Evolutionary conservation across 495 filamentous ascomycete species (phyloP).

Genomic region (Neurospora sp.): DNA sequence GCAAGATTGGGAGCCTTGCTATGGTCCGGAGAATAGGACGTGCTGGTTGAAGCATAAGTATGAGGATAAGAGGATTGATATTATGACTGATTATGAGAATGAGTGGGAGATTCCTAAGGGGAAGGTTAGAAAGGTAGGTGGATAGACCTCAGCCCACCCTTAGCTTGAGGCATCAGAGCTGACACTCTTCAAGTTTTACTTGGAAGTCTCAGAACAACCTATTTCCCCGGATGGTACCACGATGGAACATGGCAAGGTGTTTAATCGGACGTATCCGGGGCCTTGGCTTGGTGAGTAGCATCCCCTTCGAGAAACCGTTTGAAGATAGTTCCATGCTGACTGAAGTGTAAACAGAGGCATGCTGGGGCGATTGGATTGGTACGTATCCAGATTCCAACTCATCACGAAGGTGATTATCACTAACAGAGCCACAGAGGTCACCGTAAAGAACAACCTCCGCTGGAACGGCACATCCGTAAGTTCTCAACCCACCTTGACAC

Average conservation of each 20-base stretch:
- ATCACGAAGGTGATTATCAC: not conserved
- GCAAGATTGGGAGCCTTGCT: constrained; percentile 2
- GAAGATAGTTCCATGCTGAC: not conserved
- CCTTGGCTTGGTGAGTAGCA: constrained; percentile 7
- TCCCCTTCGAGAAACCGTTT: not conserved
- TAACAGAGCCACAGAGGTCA: not conserved
- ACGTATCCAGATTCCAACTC: not conserved
- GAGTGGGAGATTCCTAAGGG: not conserved
- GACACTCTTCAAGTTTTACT: not conserved
- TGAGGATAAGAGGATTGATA: constrained; percentile 2
- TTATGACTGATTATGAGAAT: constrained; percentile 8
- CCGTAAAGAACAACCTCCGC: constrained; percentile 5
- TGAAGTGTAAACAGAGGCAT: constrained; percentile 3
- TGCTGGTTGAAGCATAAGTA: constrained; percentile 5
- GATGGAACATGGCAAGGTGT: constrained; percentile 11
- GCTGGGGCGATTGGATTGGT: constrained; percentile 6
- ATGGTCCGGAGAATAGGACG: not conserved
- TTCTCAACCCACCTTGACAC: too few relatives aligned
- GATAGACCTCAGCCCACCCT: not conserved
- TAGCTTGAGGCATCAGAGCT: not conserved
- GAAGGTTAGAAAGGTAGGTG: not conserved
- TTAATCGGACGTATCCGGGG: constrained; percentile 4
- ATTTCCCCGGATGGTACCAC: constrained; percentile 7
- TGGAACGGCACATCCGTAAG: constrained; percentile 11
- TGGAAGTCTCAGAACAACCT: constrained; percentile 8